These are phyloP conservation scores for Phytophthora lateralis DNA, from an alignment of 352 stramenopile species.

Conservation along the genomic window DNA sequence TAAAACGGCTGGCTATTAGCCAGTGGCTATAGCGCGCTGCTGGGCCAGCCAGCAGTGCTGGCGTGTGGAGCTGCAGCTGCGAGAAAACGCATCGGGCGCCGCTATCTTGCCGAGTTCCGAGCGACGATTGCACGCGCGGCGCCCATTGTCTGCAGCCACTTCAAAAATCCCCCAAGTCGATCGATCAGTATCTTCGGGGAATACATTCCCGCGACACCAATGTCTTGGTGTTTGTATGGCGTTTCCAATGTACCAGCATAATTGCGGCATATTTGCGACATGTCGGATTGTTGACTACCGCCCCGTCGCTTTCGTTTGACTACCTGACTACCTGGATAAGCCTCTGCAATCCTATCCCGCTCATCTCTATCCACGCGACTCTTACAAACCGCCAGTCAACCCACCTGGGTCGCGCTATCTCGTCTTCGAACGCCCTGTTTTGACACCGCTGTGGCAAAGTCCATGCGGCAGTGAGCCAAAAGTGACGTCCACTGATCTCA, in stretches of 20 bases:
- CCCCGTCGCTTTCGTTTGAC: constrained; percentile 9
- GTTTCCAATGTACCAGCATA: not conserved
- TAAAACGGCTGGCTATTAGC: no score
- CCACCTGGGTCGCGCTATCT: constrained; percentile 3
- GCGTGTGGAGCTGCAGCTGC: not conserved
- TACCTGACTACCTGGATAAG: constrained; percentile 1
- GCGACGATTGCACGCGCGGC: constrained; percentile 12
- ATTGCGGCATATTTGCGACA: not conserved
- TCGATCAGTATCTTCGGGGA: constrained; percentile 3
- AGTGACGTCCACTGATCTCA: constrained; percentile 20
- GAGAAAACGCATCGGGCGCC: constrained; percentile 6
- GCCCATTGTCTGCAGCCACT: constrained; percentile 18
- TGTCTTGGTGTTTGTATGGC: constrained; percentile 4
- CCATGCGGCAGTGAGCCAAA: constrained; percentile 22
- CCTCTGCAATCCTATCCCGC: constrained; percentile 5
- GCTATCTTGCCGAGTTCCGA: constrained; percentile 1
- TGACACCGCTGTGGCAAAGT: constrained; percentile 2
- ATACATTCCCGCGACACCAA: constrained; percentile 8
- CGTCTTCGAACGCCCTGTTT: constrained; percentile 12
- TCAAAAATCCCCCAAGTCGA: constrained; percentile 32
- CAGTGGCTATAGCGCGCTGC: no score
- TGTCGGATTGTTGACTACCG: constrained; percentile 26
- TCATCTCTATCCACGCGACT: not conserved
- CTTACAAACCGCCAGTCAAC: constrained; percentile 6
- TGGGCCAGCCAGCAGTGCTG: no score